phyloP scores from a whole-genome alignment of 2,329 filamentous ascomycete species.

The Ophiostoma montium region DNA sequence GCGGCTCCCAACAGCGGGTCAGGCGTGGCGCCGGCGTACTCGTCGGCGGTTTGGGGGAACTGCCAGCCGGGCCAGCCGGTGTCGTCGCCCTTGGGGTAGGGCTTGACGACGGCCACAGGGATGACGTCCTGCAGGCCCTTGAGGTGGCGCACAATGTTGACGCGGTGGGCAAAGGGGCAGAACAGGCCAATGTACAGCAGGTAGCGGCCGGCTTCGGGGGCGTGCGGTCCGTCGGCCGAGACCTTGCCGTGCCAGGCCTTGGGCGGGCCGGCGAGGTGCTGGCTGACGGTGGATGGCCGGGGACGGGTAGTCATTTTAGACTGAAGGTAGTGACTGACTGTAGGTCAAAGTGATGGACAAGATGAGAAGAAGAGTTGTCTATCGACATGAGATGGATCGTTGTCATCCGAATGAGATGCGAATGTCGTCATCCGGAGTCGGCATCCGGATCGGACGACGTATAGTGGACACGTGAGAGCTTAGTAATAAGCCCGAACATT shows the following conservation, averaged over 20 bases:
- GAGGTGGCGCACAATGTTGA: conserved; percentile 41
- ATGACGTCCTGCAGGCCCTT: conserved; percentile 42
- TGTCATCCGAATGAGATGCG: too few relatives aligned
- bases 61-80: conserved; percentile 50
- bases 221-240: conserved; percentile 14
- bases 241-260: conserved; percentile 19
- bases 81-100: conserved; percentile 52
- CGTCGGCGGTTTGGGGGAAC: conserved; percentile 36
- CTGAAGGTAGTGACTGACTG: too few relatives aligned
- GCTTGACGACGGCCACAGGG: conserved; percentile 42
- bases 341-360: too few relatives aligned
- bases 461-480: too few relatives aligned
- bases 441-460: too few relatives aligned
- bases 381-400: too few relatives aligned
- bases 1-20: conserved; percentile 44
- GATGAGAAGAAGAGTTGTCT: too few relatives aligned
- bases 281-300: conserved; percentile 16
- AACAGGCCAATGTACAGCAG: conserved; percentile 36
- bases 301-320: too few relatives aligned
- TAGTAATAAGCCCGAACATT: too few relatives aligned
- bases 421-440: too few relatives aligned
- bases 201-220: conserved; percentile 16
- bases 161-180: conserved; percentile 50
- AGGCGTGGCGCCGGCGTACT: conserved; percentile 44
- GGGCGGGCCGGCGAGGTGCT: conserved; percentile 13